A percentile compares a stretch with the other conserved stretches of the same genome.
These are phyloP conservation scores for Didymella segeticola DNA, from an alignment of 2,329 filamentous ascomycete species.

Conservation along the genomic window DNA sequence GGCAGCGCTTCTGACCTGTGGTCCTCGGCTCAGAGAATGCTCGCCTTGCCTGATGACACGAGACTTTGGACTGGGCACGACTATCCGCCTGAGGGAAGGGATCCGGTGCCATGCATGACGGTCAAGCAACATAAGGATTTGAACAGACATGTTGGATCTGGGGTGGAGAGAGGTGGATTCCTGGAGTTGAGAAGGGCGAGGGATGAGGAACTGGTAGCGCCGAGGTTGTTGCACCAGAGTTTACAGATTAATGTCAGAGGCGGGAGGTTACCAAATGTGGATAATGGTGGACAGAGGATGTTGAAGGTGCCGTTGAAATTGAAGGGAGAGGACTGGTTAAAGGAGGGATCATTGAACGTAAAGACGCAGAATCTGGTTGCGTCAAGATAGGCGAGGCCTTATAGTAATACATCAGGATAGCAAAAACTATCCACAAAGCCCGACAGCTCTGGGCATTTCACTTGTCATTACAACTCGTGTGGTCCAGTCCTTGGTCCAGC, in stretches of 20 bases:
- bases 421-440: too few relatives aligned
- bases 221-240: slow-evolving; percentile 47
- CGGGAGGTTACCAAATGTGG: slow-evolving; percentile 38
- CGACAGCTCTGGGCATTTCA: too few relatives aligned
- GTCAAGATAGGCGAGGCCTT: too few relatives aligned
- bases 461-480: too few relatives aligned
- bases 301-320: background rate
- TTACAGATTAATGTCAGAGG: slow-evolving; percentile 52
- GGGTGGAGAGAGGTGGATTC: slow-evolving; percentile 41
- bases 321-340: background rate
- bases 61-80: slow-evolving; percentile 48
- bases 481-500: too few relatives aligned
- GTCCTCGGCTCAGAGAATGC: slow-evolving; percentile 34
- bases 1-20: slow-evolving; percentile 39
- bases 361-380: too few relatives aligned
- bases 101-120: slow-evolving; percentile 41
- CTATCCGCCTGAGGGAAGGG: slow-evolving; percentile 36
- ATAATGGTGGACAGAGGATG: slow-evolving; percentile 4
- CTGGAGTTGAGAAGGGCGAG: slow-evolving; percentile 38
- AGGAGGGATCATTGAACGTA: background rate
- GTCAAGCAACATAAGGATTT: slow-evolving; percentile 43
- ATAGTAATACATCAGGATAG: too few relatives aligned
- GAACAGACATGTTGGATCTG: slow-evolving; percentile 46
- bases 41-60: slow-evolving; percentile 34
- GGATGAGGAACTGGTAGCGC: slow-evolving; percentile 41